Base-by-base conservation (phyloP, 2,329 filamentous ascomycete genomes). In the Juglanconis sp. region DNA sequence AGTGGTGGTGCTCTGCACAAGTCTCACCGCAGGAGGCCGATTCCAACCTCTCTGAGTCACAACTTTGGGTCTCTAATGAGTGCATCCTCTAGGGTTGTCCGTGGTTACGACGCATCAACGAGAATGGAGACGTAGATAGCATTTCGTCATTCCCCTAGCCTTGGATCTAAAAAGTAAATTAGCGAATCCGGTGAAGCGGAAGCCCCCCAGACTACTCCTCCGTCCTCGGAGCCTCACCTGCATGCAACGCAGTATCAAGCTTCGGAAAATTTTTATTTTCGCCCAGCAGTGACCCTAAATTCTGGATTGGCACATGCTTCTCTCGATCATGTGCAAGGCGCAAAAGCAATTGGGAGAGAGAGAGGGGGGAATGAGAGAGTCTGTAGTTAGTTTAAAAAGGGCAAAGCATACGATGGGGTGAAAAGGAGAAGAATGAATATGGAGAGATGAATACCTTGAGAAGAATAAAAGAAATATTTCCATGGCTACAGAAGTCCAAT, bases 61-160 rank as follows among this genome's bases (percentile, higher is more conserved):
- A 47, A 47, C 5, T 17, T 47, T 6, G n/a, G 36, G 24, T 10
- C 15, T 24, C 10, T 7, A 30, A 47, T 47, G 15, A 24, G 44
- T 47, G n/a, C 15, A 47, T 47, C 4, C 42, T n/a, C 42, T 7
- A 46, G 7, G 5, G 15, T 15, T 7, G 9, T 24, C 17, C n/a
- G 44, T 30, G 44, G 17, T 47, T 4, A 47, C 44, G n/a, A 47
- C 44, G 11, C 38, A 47, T 30, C n/a, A 4, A 47, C 44, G 24
- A 47, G 24, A 17, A 30, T n/a, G 9, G 15, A 24, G 44, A 24
- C 5, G 4, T 6, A 17, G 15, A 17, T 30, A 24, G 24, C 24
- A 24, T 47, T 15, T 53, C 42, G 55, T 61, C 59, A 58, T 51
- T 61, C 54, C 59, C 59, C 54, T 55, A 54, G 52, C 38, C 17